A percentile compares a stretch with the other conserved stretches of the same genome.
Conservation (phyloP, 2,329 filamentous ascomycete genomes). For the Corniculantispora saksenae region DNA sequence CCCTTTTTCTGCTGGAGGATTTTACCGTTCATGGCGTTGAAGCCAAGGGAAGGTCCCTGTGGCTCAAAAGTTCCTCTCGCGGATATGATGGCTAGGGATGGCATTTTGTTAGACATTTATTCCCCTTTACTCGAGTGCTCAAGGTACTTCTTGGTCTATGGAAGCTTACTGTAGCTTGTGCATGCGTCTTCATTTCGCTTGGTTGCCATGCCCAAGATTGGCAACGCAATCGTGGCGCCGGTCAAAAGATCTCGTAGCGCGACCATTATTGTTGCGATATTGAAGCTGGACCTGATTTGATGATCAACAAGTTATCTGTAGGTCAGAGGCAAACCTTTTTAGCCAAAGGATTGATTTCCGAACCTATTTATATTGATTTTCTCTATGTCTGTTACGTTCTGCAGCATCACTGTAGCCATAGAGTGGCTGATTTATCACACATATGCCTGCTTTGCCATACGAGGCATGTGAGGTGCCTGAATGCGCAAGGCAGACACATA, state of each 20-base stretch:
- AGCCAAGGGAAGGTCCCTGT: slow-evolving; percentile 6
- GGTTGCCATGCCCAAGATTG: background rate
- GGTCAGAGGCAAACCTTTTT: background rate
- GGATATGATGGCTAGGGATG: background rate
- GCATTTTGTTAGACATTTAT: background rate
- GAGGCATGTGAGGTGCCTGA: no score
- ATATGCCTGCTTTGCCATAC: background rate
- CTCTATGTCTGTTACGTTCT: background rate
- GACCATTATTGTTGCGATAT: background rate
- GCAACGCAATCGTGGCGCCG: background rate
- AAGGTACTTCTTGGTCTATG: background rate
- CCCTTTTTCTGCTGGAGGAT: background rate
- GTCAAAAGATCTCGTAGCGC: background rate
- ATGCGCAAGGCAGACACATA: no score
- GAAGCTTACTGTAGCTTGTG: background rate
- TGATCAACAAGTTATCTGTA: background rate
- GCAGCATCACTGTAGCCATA: no score
- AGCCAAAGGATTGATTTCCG: no score
- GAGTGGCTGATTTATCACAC: background rate
- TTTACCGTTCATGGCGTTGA: slow-evolving; percentile 12
- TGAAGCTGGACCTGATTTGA: background rate
- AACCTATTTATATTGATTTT: background rate
- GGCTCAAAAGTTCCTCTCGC: background rate
- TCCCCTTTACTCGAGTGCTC: background rate
- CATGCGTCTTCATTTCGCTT: background rate